Base-by-base conservation (phyloP, 805 yeast genomes). In the Candida koratica region DNA sequence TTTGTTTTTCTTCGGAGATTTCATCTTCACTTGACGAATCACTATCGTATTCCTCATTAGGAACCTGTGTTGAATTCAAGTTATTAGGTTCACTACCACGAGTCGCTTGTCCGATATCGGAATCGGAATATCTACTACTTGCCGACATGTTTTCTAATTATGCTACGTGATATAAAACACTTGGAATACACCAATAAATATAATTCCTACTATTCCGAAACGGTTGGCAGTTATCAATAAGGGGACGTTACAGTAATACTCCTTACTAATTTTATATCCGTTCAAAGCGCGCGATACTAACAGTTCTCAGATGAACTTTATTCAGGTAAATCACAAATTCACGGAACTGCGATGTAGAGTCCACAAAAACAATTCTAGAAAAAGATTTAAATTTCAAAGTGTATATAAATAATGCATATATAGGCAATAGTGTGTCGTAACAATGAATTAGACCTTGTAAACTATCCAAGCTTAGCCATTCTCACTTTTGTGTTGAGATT, bases 1-100 rank as follows among this genome's bases (percentile, higher is more conserved):
- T 77, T 30, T 61, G 67, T 41, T 67, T 67, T 24, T 56, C 60
- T 7, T 57, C 25, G 4, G 65, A 49, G 2, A 72, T 61, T 41
- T 69, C 76, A 3, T 67, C 51, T 24, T 68, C 73, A 19, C 61
- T 59, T 10, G 52, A 49, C 3, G 48, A 41, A 11, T 25, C 31
- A 26, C 28, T 25, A 12, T 24, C 24, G 13, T 19, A 10, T 23
- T 25, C 35, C 7, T 17, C 8, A 17, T 32, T 29, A 11, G 25
- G 35, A n/a, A n/a, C n/a, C n/a, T n/a, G n/a, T n/a, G 4, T 12
- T 4, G 33, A 20, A 6, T 28, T 11, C 4, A 4, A 17, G 13
- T 13, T 22, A 22, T 16, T 12, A 16, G 11, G 19, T n/a, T 13
- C 32, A 25, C 6, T 6, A 14, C 10, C 16, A 13, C 10, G 13